Base-by-base conservation (phyloP, 1,284 basidiomycete genomes). In the Sporisorium graminicola region DNA sequence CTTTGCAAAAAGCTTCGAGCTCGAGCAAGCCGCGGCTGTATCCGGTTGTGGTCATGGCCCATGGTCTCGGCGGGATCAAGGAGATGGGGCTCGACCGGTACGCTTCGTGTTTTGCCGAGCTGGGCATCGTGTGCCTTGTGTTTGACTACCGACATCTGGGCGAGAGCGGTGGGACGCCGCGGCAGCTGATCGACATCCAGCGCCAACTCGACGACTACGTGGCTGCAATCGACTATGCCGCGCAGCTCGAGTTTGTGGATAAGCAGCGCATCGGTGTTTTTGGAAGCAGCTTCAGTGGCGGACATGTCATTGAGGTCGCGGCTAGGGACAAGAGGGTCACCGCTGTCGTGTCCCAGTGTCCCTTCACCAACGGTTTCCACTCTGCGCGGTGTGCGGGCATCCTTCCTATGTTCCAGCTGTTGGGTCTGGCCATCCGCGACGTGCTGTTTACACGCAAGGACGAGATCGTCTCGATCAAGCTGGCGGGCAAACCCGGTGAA, bases 81-180 rank as follows among this genome's bases (percentile, higher is more conserved):
- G 70, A 79, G 44, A 81, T 82, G 77, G 60, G 64, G 1, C 72
- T 83, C 9, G 77, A 83, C 35, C 55, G 58, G 3, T 78, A 63
- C 44, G 64, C 65, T 13, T 59, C 63, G 10, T 44, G 29, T 6
- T 83, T 83, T 47, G 52, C 57, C 20, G 24, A 33, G 29, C 74
- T 64, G 5, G 80, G 82, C 26, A 80, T 69, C 57, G 44, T 74
- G 18, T 71, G 73, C 31, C 27, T 83, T 16, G 75, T 51, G 8
- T 83, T 83, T 31, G 82, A 82, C 67, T 83, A 83, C 56, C 65
- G 79, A 2, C 54, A 71, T 44, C 70, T 69, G 31, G 82, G 80
- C 56, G 51, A 47, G 14, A 73, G 63, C 10, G 56, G 51, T 1
- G 79, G 79, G 0, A 9, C 57, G 24, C 82, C 82, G 1, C 73